Evolutionary conservation across 2,329 filamentous ascomycete species (phyloP).

Genomic region (Zalaria sp.): DNA sequence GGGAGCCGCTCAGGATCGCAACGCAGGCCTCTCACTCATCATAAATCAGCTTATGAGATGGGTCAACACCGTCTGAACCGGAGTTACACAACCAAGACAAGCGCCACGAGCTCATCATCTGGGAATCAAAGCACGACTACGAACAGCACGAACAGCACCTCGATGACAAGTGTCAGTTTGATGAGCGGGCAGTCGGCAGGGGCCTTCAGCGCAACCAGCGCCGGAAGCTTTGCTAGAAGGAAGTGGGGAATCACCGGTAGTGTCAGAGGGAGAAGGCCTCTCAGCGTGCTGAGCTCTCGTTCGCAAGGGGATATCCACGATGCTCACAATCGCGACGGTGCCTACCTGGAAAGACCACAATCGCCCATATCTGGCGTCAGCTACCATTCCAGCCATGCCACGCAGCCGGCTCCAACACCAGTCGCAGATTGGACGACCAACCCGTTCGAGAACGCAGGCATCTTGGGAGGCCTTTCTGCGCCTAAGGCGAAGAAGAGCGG

Average conservation of each 20-base stretch:
- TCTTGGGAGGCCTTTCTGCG: slow-evolving; percentile 61
- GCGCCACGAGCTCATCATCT: slow-evolving; percentile 51
- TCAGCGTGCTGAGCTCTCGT: slow-evolving; percentile 7
- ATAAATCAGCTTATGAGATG: slow-evolving; percentile 70
- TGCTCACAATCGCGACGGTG: neutral
- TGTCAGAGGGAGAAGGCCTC: slow-evolving; percentile 11
- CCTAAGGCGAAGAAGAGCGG: slow-evolving; percentile 65
- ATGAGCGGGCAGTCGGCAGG: slow-evolving; percentile 92
- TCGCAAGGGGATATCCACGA: slow-evolving; percentile 6
- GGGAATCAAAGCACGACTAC: slow-evolving; percentile 50
- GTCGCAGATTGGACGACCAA: slow-evolving; percentile 47
- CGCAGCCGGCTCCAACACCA: slow-evolving; percentile 46
- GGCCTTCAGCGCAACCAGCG: slow-evolving; percentile 86
- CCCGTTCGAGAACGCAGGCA: slow-evolving; percentile 49
- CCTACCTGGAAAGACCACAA: slow-evolving; percentile 4
- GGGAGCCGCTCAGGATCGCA: slow-evolving; percentile 5
- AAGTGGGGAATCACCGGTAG: slow-evolving; percentile 36
- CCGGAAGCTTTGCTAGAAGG: slow-evolving; percentile 77
- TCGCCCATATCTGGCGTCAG: slow-evolving; percentile 18
- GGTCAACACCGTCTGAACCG: slow-evolving; percentile 51
- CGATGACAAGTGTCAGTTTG: slow-evolving; percentile 67
- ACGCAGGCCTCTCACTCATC: slow-evolving; percentile 20
- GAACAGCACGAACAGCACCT: slow-evolving; percentile 55
- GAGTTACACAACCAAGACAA: slow-evolving; percentile 81
- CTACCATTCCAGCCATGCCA: slow-evolving; percentile 80